phyloP scores from a whole-genome alignment of 2,329 filamentous ascomycete genomes.

The Ophiostoma populinum region DNA sequence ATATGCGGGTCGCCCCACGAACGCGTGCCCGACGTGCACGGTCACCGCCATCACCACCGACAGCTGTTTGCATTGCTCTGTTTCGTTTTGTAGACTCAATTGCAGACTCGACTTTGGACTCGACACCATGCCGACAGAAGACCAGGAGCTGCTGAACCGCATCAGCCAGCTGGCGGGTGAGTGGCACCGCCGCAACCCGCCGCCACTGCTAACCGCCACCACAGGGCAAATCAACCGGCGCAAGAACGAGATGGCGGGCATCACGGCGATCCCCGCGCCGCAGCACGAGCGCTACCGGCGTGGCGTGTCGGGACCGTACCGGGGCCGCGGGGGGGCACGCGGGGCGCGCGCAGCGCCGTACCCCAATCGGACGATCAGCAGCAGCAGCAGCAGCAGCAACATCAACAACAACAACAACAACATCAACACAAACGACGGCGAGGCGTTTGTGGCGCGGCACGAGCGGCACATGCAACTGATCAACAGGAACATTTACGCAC shows the following conservation, averaged over 20 bases:
- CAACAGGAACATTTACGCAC: slow-evolving; percentile 62
- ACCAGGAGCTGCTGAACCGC: slow-evolving; percentile 34
- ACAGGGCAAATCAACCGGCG: slow-evolving; percentile 65
- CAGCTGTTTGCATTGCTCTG: no score
- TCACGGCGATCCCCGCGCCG: slow-evolving; percentile 13
- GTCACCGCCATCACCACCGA: no score
- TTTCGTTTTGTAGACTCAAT: no score
- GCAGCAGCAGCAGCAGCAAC: slow-evolving; percentile 11
- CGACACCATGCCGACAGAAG: slow-evolving; percentile 27
- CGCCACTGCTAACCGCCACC: slow-evolving; percentile 2
- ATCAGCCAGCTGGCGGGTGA: slow-evolving; percentile 35
- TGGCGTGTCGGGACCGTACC: no score
- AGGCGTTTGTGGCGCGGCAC: slow-evolving; percentile 50
- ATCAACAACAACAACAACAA: slow-evolving; percentile 11
- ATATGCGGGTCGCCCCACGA: no score
- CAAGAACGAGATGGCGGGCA: slow-evolving; percentile 43
- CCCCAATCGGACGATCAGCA: no score
- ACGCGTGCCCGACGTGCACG: no score
- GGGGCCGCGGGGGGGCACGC: no score
- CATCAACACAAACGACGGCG: slow-evolving; percentile 4
- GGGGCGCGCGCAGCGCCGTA: no score
- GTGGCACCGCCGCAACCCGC: background rate
- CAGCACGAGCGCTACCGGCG: no score
- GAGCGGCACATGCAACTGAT: slow-evolving; percentile 71
- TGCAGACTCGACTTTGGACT: no score